phyloP scores from a whole-genome alignment of 176 grass and related monocot species.

The Ananas comosus region DNA sequence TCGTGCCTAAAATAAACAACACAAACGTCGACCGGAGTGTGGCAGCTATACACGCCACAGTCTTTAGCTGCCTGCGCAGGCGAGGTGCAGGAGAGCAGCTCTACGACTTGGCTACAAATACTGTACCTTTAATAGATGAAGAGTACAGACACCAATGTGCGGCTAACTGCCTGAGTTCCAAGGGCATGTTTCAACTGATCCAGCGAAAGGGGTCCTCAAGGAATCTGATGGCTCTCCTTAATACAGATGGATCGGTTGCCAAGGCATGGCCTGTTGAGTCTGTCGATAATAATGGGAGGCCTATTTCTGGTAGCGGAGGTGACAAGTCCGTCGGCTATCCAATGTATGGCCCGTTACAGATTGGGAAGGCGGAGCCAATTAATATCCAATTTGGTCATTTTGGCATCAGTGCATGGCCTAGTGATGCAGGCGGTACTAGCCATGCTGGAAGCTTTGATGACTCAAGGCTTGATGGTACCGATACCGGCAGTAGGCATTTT shows the following conservation, averaged over 20 bases:
- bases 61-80: constrained; percentile 70
- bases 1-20: constrained; percentile 88
- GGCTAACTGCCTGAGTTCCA: constrained; percentile 74
- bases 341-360: constrained; percentile 70
- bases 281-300: constrained; percentile 23
- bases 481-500: constrained; percentile 29
- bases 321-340: constrained; percentile 50
- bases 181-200: constrained; percentile 90
- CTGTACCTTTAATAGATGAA: constrained; percentile 52
- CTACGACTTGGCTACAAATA: constrained; percentile 64
- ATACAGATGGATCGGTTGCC: constrained; percentile 76
- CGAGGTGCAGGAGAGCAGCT: constrained; percentile 40
- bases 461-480: constrained; percentile 39
- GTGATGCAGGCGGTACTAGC: constrained; percentile 68
- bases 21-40: constrained; percentile 90
- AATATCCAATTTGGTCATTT: constrained; percentile 90
- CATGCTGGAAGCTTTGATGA: constrained; percentile 72
- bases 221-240: constrained; percentile 80
- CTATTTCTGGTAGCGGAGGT: constrained; percentile 26
- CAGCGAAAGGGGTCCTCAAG: constrained; percentile 73
- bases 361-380: constrained; percentile 57
- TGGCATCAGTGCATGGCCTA: constrained; percentile 90
- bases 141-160: constrained; percentile 67
- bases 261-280: constrained; percentile 79
- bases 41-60: constrained; percentile 82